Base-by-base conservation (phyloP, 331 rosid species). In the Malus hybrid region DNA sequence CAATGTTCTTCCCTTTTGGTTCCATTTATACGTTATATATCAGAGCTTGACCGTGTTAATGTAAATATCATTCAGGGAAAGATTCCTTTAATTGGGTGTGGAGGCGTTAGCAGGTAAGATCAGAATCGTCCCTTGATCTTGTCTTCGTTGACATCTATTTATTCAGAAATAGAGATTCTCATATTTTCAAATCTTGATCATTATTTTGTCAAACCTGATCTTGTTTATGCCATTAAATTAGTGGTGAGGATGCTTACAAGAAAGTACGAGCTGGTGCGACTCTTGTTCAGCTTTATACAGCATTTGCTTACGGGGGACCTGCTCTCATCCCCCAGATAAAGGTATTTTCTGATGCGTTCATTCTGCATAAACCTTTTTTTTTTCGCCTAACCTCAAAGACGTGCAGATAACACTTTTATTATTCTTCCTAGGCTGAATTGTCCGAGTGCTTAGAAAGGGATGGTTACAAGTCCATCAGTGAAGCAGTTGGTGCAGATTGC, bases 211-310 rank as follows among this genome's bases (percentile, higher is more conserved):
- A 19, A 16, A 6, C 58, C 29, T 63, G 46, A 2, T 10, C 78
- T 74, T 83, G 65, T 69, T 39, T 70, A n/a, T 60, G 34, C 78
- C 24, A 62, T 66, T 61, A 46, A 78, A 79, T 76, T 78, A 94
- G 99, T 75, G 99, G 99, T 2, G 96, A 92, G 87, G 99, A 94
- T 32, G 99, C 99, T 69, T 94, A 94, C 80, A 77, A 78, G 81
- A 94, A 90, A 83, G 81, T 94, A 71, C 86, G 97, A 81, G 90
- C 97, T 53, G 99, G 99, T 77, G 99, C 97, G n/a, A 87, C 90
- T 68, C 96, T 94, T 78, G 93, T 94, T 81, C 99, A 94, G 86
- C 90, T 94, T 68, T 94, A 94, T 72, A 92, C 99, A 3, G 93
- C 91, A 26, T 94, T 94, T 75, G 97, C 97, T 42, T 94, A 87